Conservation (phyloP, 2,329 filamentous ascomycete species). For the Cladophialophora exuberans region DNA sequence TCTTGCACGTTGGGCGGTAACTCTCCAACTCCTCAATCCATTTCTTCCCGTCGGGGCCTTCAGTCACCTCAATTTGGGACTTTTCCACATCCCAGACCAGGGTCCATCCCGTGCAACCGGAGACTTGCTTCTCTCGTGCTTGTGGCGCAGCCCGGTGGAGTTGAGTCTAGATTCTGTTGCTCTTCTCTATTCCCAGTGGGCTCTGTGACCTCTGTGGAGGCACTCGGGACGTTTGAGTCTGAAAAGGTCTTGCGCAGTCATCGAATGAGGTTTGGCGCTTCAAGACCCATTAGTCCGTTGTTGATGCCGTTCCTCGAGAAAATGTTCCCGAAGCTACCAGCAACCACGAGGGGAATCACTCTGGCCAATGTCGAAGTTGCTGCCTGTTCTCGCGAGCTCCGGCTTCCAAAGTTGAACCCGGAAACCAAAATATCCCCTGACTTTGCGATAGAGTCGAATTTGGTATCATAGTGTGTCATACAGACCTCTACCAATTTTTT, state of each 20-base stretch:
- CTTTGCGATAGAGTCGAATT: slow-evolving; percentile 67
- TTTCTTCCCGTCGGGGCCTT: slow-evolving; percentile 66
- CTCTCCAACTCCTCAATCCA: slow-evolving; percentile 86
- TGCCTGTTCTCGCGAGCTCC: slow-evolving; percentile 80
- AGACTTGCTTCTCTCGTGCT: slow-evolving; percentile 59
- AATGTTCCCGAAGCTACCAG: slow-evolving; percentile 82
- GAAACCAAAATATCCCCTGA: slow-evolving; percentile 79
- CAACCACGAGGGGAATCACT: slow-evolving; percentile 76
- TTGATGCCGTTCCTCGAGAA: slow-evolving; percentile 65
- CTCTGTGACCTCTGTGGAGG: slow-evolving; percentile 49
- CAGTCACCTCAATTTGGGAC: slow-evolving; percentile 70
- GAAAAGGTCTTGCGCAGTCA: slow-evolving; percentile 41
- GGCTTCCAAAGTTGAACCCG: slow-evolving; percentile 88
- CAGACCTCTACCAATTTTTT: slow-evolving; percentile 76
- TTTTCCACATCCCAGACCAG: slow-evolving; percentile 78
- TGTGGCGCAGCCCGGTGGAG: slow-evolving; percentile 47
- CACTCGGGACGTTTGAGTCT: slow-evolving; percentile 45
- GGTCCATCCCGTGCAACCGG: slow-evolving; percentile 79
- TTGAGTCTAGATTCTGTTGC: slow-evolving; percentile 53
- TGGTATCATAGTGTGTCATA: slow-evolving; percentile 90
- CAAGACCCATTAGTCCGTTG: slow-evolving; percentile 44
- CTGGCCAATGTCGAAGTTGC: slow-evolving; percentile 85
- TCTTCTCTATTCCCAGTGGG: slow-evolving; percentile 45
- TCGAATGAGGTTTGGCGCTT: slow-evolving; percentile 41
- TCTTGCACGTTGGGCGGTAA: slow-evolving; percentile 84